These are phyloP conservation scores for Cucumis hystrix DNA, from an alignment of 306 rosid species.

Conservation along the genomic window DNA sequence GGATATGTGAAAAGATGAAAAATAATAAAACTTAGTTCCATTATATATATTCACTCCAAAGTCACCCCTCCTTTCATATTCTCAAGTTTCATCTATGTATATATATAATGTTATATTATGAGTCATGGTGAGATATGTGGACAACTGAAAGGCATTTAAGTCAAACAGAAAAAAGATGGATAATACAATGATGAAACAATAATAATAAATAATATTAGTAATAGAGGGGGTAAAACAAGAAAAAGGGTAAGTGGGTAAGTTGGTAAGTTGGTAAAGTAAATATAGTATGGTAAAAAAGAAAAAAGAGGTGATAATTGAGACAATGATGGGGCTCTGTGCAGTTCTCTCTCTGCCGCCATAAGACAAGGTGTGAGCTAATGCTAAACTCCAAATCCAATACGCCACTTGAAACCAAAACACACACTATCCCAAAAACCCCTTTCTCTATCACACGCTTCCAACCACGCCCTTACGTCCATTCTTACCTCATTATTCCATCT, in stretches of 20 bases:
- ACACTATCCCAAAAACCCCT: not conserved
- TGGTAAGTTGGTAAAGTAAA: no score
- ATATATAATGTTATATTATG: no score
- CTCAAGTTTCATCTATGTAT: no score
- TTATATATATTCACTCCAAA: no score
- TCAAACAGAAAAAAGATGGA: no score
- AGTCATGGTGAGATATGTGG: no score
- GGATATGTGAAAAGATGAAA: no score
- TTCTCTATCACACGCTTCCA: constrained; percentile 56
- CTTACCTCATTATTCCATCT: not conserved
- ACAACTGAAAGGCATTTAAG: no score
- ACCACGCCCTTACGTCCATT: not conserved
- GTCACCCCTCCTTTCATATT: no score
- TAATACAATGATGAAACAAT: not conserved
- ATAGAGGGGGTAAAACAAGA: not conserved
- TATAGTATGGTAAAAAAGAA: not conserved
- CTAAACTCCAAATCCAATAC: constrained; percentile 28
- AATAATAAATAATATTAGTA: not conserved
- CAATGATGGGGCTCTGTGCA: constrained; percentile 57
- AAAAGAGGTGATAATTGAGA: constrained; percentile 46
- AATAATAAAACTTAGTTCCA: no score
- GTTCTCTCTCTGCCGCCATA: constrained; percentile 25
- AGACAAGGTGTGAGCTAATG: constrained; percentile 13
- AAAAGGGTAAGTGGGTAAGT: no score
- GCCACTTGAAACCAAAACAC: constrained; percentile 12